These are phyloP conservation scores for Tricholoma hemisulphureum DNA, from an alignment of 768 basidiomycete species.

Conservation along the genomic window DNA sequence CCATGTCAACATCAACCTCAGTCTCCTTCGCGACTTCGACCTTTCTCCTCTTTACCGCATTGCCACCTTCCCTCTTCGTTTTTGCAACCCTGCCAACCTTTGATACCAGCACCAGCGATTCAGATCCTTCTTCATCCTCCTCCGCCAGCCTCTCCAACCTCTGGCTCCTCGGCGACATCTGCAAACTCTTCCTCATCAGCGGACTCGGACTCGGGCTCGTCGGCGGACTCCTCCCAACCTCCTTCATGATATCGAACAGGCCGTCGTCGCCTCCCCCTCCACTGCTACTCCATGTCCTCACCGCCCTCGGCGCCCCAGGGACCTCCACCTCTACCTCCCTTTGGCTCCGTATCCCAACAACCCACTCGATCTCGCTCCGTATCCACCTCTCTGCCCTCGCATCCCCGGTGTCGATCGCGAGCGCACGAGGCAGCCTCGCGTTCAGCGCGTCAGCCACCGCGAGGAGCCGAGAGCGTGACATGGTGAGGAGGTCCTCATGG, in stretches of 20 bases:
- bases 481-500: slow-evolving; percentile 68
- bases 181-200: slow-evolving; percentile 16
- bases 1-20: slow-evolving; percentile 11
- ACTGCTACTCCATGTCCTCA: slow-evolving; percentile 14
- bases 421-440: slow-evolving; percentile 47
- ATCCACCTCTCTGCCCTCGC: slow-evolving; percentile 43
- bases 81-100: neutral
- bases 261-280: slow-evolving; percentile 5
- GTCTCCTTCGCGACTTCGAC: slow-evolving; percentile 12
- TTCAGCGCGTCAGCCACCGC: slow-evolving; percentile 56
- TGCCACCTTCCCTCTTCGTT: slow-evolving; percentile 12
- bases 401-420: slow-evolving; percentile 48
- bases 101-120: neutral
- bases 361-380: slow-evolving; percentile 52
- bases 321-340: slow-evolving; percentile 18
- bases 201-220: slow-evolving; percentile 37
- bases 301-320: slow-evolving; percentile 38
- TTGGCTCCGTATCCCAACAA: slow-evolving; percentile 54
- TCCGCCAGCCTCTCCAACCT: slow-evolving; percentile 30
- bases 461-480: slow-evolving; percentile 55
- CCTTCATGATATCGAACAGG: slow-evolving; percentile 9
- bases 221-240: slow-evolving; percentile 28
- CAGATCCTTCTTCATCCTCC: slow-evolving; percentile 26
- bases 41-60: slow-evolving; percentile 26
- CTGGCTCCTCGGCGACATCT: slow-evolving; percentile 20